Base-by-base conservation (phyloP, 192 early-diverging fungal species). In the Podila minutissima region DNA sequence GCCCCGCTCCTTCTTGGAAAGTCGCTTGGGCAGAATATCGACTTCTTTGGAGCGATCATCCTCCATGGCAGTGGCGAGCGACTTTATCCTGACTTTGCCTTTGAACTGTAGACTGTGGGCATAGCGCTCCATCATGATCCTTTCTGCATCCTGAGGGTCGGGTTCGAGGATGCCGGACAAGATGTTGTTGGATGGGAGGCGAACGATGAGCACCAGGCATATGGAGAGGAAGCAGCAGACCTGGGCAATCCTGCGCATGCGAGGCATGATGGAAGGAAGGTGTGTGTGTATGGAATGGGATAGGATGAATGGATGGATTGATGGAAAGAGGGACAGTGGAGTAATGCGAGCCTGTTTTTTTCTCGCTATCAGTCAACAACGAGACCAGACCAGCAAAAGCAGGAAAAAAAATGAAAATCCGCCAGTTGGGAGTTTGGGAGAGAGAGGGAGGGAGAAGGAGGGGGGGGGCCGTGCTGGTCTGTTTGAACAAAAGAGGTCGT, bases 21-120 rank as follows among this genome's bases (percentile, higher is more conserved):
- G 46, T 15, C 67, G 60, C 51, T 60, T 81, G 10, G 77, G 77
- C 28, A 81, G 46, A 2, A 73, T 69, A 17, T 81, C 77, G 35
- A 73, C 61, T 19, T 69, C 62, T 17, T 72, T 70, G 48, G 28
- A 65, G 28, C 66, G 66, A 69, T 81, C 77, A 29, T 81, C 71
- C 17, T 72, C 77, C 2, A 73, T 55, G 3, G 70, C 71, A 1
- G 70, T 73, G 17, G 77, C 65, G 2, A 81, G 60, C 1, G 77
- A 81, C 67, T 81, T 81, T 81, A 81, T 81, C 77, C 77, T 68
- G 67, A 81, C 77, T 26, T 81, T 81, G 26, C 77, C 77, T 38
- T 81, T 81, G 49, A 81, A 81, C 32, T 81, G 77, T 32, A 81
- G 71, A 58, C 77, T 81, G n/a, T 72, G 77, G 29, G 77, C 77